Evolutionary conservation across 148 eudicot species (phyloP), one percentile per base, ranked within the genome.

Genomic region (Talinum fruticosum): DNA sequence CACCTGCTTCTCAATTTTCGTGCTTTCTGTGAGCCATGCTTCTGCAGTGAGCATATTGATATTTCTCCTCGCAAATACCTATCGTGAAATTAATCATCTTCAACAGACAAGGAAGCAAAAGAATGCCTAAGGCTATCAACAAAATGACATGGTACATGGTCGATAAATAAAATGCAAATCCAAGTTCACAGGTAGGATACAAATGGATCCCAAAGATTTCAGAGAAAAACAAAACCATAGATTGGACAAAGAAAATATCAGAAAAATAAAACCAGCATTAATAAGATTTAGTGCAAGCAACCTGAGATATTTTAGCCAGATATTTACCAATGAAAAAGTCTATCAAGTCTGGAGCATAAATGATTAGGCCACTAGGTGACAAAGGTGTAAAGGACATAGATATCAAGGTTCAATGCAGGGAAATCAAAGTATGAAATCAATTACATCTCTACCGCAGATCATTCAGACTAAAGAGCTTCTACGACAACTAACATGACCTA

Each of bases 11-110:
- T 89, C 88, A 23, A 89, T 41, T 74, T 91, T 84, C 83, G 83
- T 90, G 84, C 80, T 85, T 81, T 80, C 87, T 5, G 75, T 78
- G n/a, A 87, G 86, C 99, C 99, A 95, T 76, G 97, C 94, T 62
- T 74, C 69, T 78, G 94, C 87, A 67, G 99, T 93, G 59, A 95
- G 87, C 71, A 73, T 54, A 76, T 87, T 85, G 37, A 95, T 87
- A 79, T 83, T 89, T 71, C 87, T 83, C 85, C 66, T 82, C 44
- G 90, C 94, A 80, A 86, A 83, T 41, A 95, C 87, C 99, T 95
- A 86, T 54, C 13, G 10, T 8, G 2, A 19, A 41, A 57, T 23
- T 33, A 68, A 73, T 38, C n/a, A 72, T 29, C 44, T 61, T n/a
- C 47, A 8, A 32, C 21, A 33, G 19, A 4, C 3, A 57, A n/a